These are phyloP conservation scores for Auriscalpium orientale DNA, from an alignment of 768 basidiomycete species.

Conservation along the genomic window DNA sequence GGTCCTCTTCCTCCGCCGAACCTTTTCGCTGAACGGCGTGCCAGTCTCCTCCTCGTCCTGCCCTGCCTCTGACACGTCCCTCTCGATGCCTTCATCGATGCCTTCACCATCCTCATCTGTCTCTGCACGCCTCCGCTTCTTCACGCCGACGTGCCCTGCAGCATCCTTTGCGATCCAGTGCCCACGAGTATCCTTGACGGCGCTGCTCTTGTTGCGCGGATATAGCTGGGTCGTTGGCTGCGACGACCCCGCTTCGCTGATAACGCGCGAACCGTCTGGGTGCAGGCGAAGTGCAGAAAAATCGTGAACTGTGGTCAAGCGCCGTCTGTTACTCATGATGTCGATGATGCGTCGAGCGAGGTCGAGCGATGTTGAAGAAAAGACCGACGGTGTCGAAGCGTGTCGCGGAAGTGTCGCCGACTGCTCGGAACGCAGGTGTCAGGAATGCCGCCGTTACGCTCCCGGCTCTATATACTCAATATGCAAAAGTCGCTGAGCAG, in stretches of 20 bases:
- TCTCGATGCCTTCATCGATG: slow-evolving; percentile 18
- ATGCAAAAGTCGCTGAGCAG: too few species aligned
- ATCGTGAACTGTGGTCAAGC: slow-evolving; percentile 47
- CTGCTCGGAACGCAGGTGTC: too few species aligned
- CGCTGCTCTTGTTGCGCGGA: slow-evolving; percentile 26
- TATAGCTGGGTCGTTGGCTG: slow-evolving; percentile 28
- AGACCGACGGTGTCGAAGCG: too few species aligned
- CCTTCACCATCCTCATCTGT: slow-evolving; percentile 19
- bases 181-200: slow-evolving; percentile 40
- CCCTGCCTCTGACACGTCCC: slow-evolving; percentile 14
- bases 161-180: slow-evolving; percentile 67
- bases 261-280: slow-evolving; percentile 55
- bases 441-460: too few species aligned
- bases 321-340: neutral
- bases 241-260: slow-evolving; percentile 17
- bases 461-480: too few species aligned
- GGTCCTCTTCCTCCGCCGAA: slow-evolving; percentile 1
- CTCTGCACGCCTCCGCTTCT: slow-evolving; percentile 24
- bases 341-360: too few species aligned
- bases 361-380: too few species aligned
- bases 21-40: slow-evolving; percentile 7
- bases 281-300: slow-evolving; percentile 57
- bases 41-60: slow-evolving; percentile 13
- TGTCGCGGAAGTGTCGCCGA: too few species aligned
- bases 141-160: slow-evolving; percentile 40